Evolutionary conservation across 2,329 filamentous ascomycete species (phyloP).

Genomic region (Colletotrichum sansevieriae): DNA sequence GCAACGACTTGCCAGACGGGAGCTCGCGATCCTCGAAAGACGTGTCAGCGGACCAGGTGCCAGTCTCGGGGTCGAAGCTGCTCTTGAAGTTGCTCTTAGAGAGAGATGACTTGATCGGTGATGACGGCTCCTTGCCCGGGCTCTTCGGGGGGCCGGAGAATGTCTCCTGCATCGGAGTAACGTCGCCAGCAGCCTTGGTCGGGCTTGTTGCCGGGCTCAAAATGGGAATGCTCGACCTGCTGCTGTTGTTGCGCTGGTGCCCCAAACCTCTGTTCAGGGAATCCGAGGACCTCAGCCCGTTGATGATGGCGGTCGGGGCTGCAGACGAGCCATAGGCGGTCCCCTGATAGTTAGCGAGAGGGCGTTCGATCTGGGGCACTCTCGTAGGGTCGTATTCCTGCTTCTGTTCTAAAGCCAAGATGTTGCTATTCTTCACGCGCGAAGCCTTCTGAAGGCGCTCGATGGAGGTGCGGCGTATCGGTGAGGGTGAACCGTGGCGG

Average conservation of each 20-base stretch:
- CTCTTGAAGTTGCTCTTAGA: slow-evolving; percentile 76
- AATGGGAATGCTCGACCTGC: slow-evolving; percentile 70
- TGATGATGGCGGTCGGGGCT: slow-evolving; percentile 49
- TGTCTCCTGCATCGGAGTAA: slow-evolving; percentile 18
- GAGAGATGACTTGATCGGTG: slow-evolving; percentile 91
- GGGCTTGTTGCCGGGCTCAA: slow-evolving; percentile 63
- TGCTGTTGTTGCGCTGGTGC: slow-evolving; percentile 65
- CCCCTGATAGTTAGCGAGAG: slow-evolving; percentile 81
- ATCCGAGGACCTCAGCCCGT: slow-evolving; percentile 66
- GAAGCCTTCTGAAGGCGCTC: slow-evolving; percentile 96
- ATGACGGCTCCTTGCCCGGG: slow-evolving; percentile 78
- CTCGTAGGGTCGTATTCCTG: slow-evolving; percentile 90
- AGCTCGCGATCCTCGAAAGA: slow-evolving; percentile 70
- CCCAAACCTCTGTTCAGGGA: slow-evolving; percentile 55
- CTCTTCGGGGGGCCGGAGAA: slow-evolving; percentile 54
- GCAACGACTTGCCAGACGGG: slow-evolving; percentile 75
- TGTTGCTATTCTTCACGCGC: slow-evolving; percentile 97
- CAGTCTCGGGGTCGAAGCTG: slow-evolving; percentile 77
- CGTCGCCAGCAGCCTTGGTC: slow-evolving; percentile 40
- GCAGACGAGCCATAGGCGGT: slow-evolving; percentile 75
- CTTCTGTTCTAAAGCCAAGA: slow-evolving; percentile 92
- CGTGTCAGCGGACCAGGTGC: slow-evolving; percentile 77
- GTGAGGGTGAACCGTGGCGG: slow-evolving; percentile 73
- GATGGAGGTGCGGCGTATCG: slow-evolving; percentile 88
- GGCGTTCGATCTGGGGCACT: slow-evolving; percentile 83